Conservation (phyloP, 495 filamentous ascomycete species). For the Patellaria atrata region DNA sequence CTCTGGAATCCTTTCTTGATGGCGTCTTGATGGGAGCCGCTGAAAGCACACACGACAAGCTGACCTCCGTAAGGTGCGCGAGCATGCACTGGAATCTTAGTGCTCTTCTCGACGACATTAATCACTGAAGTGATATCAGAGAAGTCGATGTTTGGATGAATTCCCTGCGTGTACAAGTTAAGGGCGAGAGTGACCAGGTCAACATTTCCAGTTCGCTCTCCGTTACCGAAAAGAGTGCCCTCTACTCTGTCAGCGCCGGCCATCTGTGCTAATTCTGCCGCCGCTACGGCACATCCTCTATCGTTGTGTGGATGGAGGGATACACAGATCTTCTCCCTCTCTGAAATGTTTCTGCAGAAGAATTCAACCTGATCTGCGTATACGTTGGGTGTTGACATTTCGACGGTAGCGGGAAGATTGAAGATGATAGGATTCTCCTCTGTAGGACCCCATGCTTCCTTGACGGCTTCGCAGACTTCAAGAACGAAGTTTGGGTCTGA, state of each 20-base stretch:
- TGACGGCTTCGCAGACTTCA: conserved; percentile 83
- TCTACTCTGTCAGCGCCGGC: conserved; percentile 93
- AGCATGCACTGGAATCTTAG: conserved; percentile 86
- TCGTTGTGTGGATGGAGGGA: conserved; percentile 91
- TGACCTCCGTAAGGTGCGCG: conserved; percentile 82
- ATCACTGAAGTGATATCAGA: conserved; percentile 81
- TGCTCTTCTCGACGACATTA: conserved; percentile 78
- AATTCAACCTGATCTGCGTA: conserved; percentile 97
- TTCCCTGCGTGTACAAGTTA: conserved; percentile 93
- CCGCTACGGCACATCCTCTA: conserved; percentile 75
- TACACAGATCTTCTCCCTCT: conserved; percentile 68
- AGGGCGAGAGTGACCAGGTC: conserved; percentile 88
- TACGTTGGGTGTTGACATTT: conserved; percentile 89
- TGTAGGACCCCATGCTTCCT: conserved; percentile 82
- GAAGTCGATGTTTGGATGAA: conserved; percentile 76
- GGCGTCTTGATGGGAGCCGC: conserved; percentile 87
- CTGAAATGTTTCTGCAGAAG: conserved; percentile 68
- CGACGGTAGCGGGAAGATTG: conserved; percentile 93
- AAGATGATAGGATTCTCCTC: conserved; percentile 83
- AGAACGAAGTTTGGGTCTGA: conserved; percentile 72
- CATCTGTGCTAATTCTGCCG: conserved; percentile 90
- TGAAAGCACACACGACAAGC: conserved; percentile 80
- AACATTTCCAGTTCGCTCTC: conserved; percentile 91
- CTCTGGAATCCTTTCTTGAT: conserved; percentile 91
- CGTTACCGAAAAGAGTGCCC: conserved; percentile 90